Evolutionary conservation across 2,329 filamentous ascomycete species (phyloP).

Genomic region (Beauveria asiatica): DNA sequence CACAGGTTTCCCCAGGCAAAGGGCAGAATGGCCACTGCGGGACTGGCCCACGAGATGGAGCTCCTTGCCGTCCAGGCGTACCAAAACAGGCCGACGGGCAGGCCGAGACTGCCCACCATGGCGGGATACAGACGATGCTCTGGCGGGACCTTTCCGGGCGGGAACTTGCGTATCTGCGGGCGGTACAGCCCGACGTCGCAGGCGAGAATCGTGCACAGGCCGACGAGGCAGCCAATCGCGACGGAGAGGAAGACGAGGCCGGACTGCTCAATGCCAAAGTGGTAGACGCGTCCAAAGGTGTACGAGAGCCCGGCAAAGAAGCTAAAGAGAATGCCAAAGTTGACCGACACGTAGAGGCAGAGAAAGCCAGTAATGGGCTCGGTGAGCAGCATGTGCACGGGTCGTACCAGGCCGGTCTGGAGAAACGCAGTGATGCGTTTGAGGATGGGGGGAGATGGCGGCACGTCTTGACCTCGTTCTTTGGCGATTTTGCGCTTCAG

Average conservation of each 20-base stretch:
- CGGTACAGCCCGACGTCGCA: conserved; percentile 36
- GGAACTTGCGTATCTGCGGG: conserved; percentile 23
- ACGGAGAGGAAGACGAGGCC: conserved; percentile 38
- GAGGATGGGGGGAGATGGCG: conserved; percentile 17
- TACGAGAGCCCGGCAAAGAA: conserved; percentile 45
- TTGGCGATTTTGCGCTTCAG: conserved; percentile 31
- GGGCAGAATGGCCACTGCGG: conserved; percentile 41
- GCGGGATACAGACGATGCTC: conserved; percentile 51
- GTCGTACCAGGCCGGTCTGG: conserved; percentile 37
- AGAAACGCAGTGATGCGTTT: conserved; percentile 27
- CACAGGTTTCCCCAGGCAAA: conserved; percentile 54
- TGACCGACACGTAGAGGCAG: conserved; percentile 40
- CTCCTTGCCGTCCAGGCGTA: conserved; percentile 47
- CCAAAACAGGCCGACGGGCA: conserved; percentile 50
- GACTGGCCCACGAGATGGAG: conserved; percentile 40
- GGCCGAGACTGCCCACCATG: conserved; percentile 46
- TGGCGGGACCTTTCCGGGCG: conserved; percentile 32
- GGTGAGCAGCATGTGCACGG: conserved; percentile 48
- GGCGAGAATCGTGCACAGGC: conserved; percentile 30
- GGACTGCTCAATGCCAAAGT: conserved; percentile 33
- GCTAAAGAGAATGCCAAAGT: conserved; percentile 43
- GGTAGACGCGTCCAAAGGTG: conserved; percentile 36
- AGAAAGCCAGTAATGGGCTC: conserved; percentile 55
- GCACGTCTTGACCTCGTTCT: conserved; percentile 23
- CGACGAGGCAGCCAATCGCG: conserved; percentile 36